Percentiles rank a stretch among this genome's conserved stretches.
phyloP scores from a whole-genome alignment of 2,329 filamentous ascomycete genomes.

The Fusarium haematococcum region DNA sequence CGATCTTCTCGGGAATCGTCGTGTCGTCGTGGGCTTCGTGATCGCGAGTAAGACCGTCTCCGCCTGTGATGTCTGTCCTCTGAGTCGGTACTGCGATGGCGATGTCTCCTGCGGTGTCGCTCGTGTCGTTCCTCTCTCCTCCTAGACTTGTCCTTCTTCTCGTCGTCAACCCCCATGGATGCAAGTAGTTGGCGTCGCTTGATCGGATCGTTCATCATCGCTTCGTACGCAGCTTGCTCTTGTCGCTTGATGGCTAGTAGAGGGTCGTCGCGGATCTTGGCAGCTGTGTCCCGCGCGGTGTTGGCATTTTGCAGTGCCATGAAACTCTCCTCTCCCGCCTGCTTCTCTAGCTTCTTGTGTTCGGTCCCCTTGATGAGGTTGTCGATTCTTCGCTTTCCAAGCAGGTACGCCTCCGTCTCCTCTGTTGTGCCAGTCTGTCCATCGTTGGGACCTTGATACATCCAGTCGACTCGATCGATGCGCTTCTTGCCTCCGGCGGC shows the following conservation, averaged over 20 bases:
- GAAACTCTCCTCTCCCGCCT: constrained; percentile 69
- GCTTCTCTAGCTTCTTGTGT: constrained; percentile 83
- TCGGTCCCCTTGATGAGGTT: constrained; percentile 82
- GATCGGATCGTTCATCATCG: constrained; percentile 82
- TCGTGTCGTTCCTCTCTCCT: constrained; percentile 48
- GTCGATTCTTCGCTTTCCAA: constrained; percentile 94
- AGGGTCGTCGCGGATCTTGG: constrained; percentile 91
- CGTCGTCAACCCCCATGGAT: constrained; percentile 68
- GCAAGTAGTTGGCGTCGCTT: constrained; percentile 76
- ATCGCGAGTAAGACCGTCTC: constrained; percentile 60
- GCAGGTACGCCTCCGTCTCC: constrained; percentile 92
- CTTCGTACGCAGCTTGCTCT: constrained; percentile 83
- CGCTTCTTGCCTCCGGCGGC: constrained; percentile 85
- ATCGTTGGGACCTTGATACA: constrained; percentile 90
- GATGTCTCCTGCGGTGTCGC: constrained; percentile 57
- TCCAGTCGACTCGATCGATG: constrained; percentile 92
- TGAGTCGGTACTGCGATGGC: constrained; percentile 55
- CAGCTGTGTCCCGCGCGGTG: constrained; percentile 80
- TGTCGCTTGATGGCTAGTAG: constrained; percentile 93
- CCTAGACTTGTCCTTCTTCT: constrained; percentile 54
- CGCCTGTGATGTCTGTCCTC: constrained; percentile 55
- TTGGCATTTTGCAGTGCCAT: constrained; percentile 77
- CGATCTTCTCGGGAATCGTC: constrained; percentile 46
- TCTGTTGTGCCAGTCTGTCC: constrained; percentile 83
- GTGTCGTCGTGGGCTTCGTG: constrained; percentile 55